Base-by-base conservation (phyloP, 2,329 filamentous ascomycete species). In the Gliomastix tumulicola region DNA sequence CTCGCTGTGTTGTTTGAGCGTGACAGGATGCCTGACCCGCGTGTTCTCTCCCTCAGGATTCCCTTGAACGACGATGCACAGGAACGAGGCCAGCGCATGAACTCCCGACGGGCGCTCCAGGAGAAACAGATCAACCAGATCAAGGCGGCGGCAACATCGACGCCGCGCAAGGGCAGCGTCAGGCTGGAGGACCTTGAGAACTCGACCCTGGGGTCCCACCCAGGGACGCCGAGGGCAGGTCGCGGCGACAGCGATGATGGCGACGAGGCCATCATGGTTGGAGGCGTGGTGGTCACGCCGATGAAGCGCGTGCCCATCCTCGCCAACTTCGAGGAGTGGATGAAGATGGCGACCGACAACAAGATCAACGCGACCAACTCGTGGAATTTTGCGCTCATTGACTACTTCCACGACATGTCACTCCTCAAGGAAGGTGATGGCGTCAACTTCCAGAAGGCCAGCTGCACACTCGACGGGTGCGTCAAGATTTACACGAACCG, bases 281-380 rank as follows among this genome's bases (percentile, higher is more conserved):
- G 77, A 40, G 84, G 85, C 21, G 78, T 71, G 44, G 86, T 84
- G 25, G 84, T 94, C 37, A 96, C 92, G 41, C 92, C 90, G 37
- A 90, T 94, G 83, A 95, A 95, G 72, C 84, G 89, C 42, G 87
- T 95, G 20, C 92, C 92, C 2, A 84, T 98, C 49, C 70, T 98
- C 37, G 92, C 92, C 53, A 98, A 98, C 63, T 98, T 97, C 51
- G 92, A 98, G 60, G 92, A 98, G 59, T 97, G 90, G 92, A 97
- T 98, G 88, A 98, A 97, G 72, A 94, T 98, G 88, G 92, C 92
- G 3, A 97, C 92, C 13, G 92, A 98, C 67, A 98, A 98, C 66
- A 92, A 92, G 63, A 98, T 98, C 71, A 98, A 97, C 57, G 90
- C 92, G 34, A 80, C 84, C 41, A 98, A 98, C 61, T 96, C 89